A percentile compares a stretch with the other conserved stretches of the same genome.
These are phyloP conservation scores for Sclerotinia trifoliorum DNA, from an alignment of 2,329 filamentous ascomycete genomes.

Conservation along the genomic window DNA sequence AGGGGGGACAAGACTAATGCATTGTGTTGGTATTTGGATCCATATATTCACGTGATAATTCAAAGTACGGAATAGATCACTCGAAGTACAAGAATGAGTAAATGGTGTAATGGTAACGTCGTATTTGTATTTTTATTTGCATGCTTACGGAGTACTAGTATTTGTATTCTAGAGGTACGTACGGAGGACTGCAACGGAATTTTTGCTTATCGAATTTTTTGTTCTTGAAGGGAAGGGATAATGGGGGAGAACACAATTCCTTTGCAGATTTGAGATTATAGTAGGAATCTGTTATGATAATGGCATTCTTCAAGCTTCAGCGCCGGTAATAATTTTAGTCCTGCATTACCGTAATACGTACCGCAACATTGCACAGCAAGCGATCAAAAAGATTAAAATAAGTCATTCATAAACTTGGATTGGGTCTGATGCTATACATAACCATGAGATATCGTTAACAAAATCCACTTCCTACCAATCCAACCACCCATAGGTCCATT, in stretches of 20 bases:
- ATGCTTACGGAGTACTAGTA: too few species aligned
- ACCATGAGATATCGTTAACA: not conserved
- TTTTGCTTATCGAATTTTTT: not conserved
- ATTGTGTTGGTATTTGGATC: accelerated
- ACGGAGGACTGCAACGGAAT: not conserved
- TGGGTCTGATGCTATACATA: not conserved
- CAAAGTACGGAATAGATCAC: too few species aligned
- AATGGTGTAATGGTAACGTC: not conserved
- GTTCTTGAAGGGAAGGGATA: not conserved
- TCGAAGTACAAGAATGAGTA: not conserved
- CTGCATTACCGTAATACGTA: not conserved
- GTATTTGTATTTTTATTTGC: not conserved
- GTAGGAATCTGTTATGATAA: not conserved
- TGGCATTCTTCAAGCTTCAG: not conserved
- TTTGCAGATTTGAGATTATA: too few species aligned
- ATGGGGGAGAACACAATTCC: not conserved
- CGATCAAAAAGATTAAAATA: not conserved
- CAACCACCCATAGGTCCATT: not conserved
- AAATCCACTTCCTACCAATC: not conserved
- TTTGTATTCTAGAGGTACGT: not conserved
- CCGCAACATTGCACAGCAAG: not conserved
- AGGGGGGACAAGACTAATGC: not conserved
- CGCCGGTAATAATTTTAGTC: too few species aligned
- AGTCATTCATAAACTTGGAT: not conserved
- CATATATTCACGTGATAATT: not conserved